Base-by-base conservation (phyloP, 2,329 filamentous ascomycete species). In the Aspergillus sp. region DNA sequence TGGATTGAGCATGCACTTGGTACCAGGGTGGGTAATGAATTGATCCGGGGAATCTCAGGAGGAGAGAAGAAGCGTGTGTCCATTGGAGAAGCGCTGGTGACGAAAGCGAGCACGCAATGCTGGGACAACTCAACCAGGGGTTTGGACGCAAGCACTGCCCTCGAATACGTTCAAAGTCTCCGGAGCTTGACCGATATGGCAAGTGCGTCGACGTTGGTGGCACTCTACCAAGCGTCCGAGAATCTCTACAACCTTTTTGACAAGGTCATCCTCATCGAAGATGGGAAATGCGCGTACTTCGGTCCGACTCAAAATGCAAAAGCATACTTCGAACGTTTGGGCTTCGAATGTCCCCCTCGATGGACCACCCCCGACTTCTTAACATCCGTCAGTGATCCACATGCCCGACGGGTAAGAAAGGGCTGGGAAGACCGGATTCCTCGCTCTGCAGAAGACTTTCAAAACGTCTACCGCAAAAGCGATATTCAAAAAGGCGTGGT, bases 101-200 rank as follows among this genome's bases (percentile, higher is more conserved):
- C 85, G 14, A 73, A 73, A n/a, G 81, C 83, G 1, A 84, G 79
- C 40, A 75, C 82, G 1, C 85, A 89, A 66, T 87, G 85, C 54
- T 94, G 89, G 89, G 90, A 88, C 54, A 90, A 90, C 58, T 85
- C 80, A 20, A 92, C 88, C 0, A 79, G 82, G 47, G 89, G 89
- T 10, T 76, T 93, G 1, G 89, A 92, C 67, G 84, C 85, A 0
- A 84, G 84, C 7, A 90, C 86, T 0, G 88, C 88, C 0, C 71
- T 90, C 36, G 86, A 89, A 61, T 92, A 90, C 55, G 85, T 88
- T 4, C 79, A 86, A 58, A 82, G 83, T 13, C 72, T 92, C 24
- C 77, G 87, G 14, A 77, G 84, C 16, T 75, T 85, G 0, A 85
- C 86, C 0, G 84, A 89, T 56, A 79, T 89, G 58, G 78, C 81